Evolutionary conservation across 768 basidiomycete genomes (phyloP).

Genomic region (Pleurotus ostreatus): DNA sequence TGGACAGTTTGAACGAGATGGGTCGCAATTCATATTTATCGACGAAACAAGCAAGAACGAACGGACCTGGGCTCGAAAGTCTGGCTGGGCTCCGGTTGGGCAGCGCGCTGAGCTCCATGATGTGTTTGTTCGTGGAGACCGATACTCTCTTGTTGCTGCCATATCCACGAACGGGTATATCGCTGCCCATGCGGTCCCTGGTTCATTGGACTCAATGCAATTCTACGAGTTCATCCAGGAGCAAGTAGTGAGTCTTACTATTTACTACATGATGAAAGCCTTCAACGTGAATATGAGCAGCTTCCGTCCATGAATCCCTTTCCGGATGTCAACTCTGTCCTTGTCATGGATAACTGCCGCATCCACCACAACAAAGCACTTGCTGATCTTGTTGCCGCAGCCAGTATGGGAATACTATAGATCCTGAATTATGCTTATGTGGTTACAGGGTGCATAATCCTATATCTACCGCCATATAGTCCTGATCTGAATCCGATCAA

Average conservation of each 20-base stretch:
- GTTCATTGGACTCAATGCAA: slow-evolving; percentile 26
- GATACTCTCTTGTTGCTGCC: slow-evolving; percentile 30
- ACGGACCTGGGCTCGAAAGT: slow-evolving; percentile 16
- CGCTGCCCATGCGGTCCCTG: slow-evolving; percentile 24
- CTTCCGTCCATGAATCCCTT: slow-evolving; percentile 31
- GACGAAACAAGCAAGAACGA: slow-evolving; percentile 26
- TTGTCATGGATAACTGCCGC: slow-evolving; percentile 32
- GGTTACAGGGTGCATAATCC: slow-evolving; percentile 12
- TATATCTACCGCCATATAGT: slow-evolving; percentile 31
- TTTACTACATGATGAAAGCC: not conserved
- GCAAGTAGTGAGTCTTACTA: slow-evolving; percentile 24
- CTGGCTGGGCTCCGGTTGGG: slow-evolving; percentile 16
- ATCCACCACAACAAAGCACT: slow-evolving; percentile 33
- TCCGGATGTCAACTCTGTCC: slow-evolving; percentile 23
- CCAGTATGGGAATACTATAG: slow-evolving; percentile 11
- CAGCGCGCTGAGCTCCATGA: slow-evolving; percentile 13
- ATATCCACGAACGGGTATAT: slow-evolving; percentile 30
- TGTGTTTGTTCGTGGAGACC: slow-evolving; percentile 23
- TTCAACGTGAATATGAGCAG: slow-evolving; percentile 8
- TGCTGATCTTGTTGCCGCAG: slow-evolving; percentile 18
- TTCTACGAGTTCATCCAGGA: slow-evolving; percentile 34
- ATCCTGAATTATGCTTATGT: slow-evolving; percentile 1
- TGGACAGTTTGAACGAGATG: no score
- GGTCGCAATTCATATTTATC: slow-evolving; percentile 12
- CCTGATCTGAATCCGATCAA: slow-evolving; percentile 34